Base-by-base conservation (phyloP, 768 basidiomycete genomes). In the Tricholoma saponaceum region DNA sequence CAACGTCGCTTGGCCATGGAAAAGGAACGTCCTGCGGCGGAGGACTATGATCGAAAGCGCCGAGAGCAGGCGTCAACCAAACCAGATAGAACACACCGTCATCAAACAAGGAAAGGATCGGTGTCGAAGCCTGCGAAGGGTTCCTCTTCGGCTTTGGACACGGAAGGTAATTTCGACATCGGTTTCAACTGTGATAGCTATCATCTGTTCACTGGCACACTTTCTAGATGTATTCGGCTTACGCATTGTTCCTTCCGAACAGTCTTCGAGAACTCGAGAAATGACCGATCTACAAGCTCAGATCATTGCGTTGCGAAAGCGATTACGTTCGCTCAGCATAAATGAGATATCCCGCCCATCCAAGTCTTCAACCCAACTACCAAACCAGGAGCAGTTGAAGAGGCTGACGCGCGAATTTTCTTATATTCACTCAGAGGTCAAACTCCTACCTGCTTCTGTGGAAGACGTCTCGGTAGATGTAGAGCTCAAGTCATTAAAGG, bases 401-500 rank as follows among this genome's bases (percentile, higher is more conserved):
- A 72, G 70, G 46, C 74, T 89, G 62, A 74, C 73, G n/a, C 62
- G 69, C 28, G 75, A 77, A 10, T 78, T 90, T 56, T 62, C 73
- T 0, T 58, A 66, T 5, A 69, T 92, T 6, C 68, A 70, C 4
- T 68, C 72, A 10, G 82, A 84, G 26, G 73, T 79, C 20, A 67
- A 76, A 7, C 57, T 67, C 6, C 68, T 93, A 13, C 84, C 86
- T 4, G 37, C 66, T 22, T 72, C 72, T 2, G 65, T 71, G 8
- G 70, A 76, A 4, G 76, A 80, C 55, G 63, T 68, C 9, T 66
- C 75, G 5, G 66, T 81, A 33, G 78, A 86, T 52, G 62, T 78
- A n/a, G 87, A 91, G 62, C 69, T 88, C n/a, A 76, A 74, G 35
- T 85, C 85, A 2, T 70, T 93, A 49, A 78, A 71, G 55, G 69